Conservation (phyloP, 768 basidiomycete species). For the Lentinula lateritia region DNA sequence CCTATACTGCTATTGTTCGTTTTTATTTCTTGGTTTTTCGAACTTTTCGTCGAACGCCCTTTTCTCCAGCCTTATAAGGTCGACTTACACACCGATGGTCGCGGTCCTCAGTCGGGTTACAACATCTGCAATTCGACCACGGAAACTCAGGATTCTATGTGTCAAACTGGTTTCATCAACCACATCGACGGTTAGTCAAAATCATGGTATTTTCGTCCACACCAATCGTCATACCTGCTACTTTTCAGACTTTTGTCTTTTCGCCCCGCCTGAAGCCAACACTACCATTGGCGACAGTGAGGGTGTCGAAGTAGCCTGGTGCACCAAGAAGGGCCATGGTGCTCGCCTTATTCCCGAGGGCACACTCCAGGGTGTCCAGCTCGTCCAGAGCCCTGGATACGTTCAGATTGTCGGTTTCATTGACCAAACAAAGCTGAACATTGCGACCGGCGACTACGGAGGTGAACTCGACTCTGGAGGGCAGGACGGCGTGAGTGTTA, state of each 20-base stretch:
- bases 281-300: conserved; percentile 56
- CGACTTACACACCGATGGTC: conserved; percentile 22
- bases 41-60: neutral
- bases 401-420: conserved; percentile 52
- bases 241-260: conserved; percentile 51
- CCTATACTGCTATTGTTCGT: conserved; percentile 7
- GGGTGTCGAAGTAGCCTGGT: conserved; percentile 61
- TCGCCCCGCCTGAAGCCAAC: conserved; percentile 42
- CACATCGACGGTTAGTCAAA: conserved; percentile 40
- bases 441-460: conserved; percentile 46
- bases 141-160: conserved; percentile 47
- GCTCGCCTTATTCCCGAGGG: conserved; percentile 58
- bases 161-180: conserved; percentile 61
- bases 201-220: neutral
- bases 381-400: conserved; percentile 48
- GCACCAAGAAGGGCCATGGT: conserved; percentile 57
- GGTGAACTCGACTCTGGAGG: conserved; percentile 72
- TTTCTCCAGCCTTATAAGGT: conserved; percentile 41
- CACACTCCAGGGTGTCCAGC: conserved; percentile 51
- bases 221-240: neutral
- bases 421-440: conserved; percentile 50
- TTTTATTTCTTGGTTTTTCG: neutral
- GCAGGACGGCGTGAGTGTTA: conserved; percentile 38
- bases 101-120: conserved; percentile 51
- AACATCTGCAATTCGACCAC: conserved; percentile 67